Percentiles rank a stretch among this genome's conserved stretches.
phyloP scores from a whole-genome alignment of 352 stramenopile species.

The Globisporangium middletonii region DNA sequence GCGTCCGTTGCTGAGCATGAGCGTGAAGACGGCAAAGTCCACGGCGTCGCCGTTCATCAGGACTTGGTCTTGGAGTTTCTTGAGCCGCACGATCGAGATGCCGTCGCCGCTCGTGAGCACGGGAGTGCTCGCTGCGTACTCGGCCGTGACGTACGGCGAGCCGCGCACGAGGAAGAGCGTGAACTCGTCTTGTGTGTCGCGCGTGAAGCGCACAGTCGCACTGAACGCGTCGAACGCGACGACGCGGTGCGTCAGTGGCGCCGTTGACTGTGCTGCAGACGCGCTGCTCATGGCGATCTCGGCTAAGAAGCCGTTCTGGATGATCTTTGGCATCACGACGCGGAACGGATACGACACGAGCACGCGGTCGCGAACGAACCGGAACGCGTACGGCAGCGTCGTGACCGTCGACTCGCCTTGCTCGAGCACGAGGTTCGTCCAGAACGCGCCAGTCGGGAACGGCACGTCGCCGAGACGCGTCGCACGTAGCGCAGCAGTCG shows the following conservation, averaged over 20 bases:
- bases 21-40: constrained; percentile 41
- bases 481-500: neutral
- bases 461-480: constrained; percentile 38
- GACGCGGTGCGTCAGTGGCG: constrained; percentile 39
- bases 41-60: constrained; percentile 36
- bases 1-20: constrained; percentile 54
- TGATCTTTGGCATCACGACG: constrained; percentile 47
- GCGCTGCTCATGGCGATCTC: constrained; percentile 50
- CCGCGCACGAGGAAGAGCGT: constrained; percentile 59
- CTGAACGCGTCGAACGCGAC: constrained; percentile 67
- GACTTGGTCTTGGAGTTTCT: constrained; percentile 33
- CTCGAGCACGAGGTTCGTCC: constrained; percentile 76
- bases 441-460: constrained; percentile 78
- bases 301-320: constrained; percentile 67
- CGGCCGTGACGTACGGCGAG: constrained; percentile 75
- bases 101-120: constrained; percentile 48
- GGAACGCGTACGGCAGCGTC: constrained; percentile 67
- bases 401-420: constrained; percentile 47
- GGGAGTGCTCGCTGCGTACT: constrained; percentile 49
- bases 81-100: constrained; percentile 39
- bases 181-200: constrained; percentile 34
- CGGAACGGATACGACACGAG: constrained; percentile 79
- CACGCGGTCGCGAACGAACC: constrained; percentile 45
- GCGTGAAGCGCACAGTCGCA: constrained; percentile 53
- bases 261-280: neutral